A percentile compares a stretch with the other conserved stretches of the same genome.
Evolutionary conservation across 768 basidiomycete genomes (phyloP).

Genomic region (Boletellus ananas): DNA sequence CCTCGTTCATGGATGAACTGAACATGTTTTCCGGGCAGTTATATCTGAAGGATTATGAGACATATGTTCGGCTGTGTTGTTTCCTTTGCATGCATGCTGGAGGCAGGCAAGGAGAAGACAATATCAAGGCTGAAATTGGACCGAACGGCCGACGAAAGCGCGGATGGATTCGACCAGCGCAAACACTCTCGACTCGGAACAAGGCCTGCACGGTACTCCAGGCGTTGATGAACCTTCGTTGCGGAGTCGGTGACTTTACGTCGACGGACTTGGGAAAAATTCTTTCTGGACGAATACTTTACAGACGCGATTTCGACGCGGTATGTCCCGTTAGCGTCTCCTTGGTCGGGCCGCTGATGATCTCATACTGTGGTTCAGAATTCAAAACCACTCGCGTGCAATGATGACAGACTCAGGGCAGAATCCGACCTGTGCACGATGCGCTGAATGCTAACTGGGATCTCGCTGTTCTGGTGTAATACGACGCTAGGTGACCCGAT

Average conservation of each 20-base stretch:
- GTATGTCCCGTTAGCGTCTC: too few species aligned
- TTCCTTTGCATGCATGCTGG: slow-evolving; percentile 37
- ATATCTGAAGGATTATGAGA: slow-evolving; percentile 31
- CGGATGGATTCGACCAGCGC: too few species aligned
- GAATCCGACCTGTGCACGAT: too few species aligned
- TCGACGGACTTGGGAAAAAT: slow-evolving; percentile 41
- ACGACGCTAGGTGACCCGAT: too few species aligned
- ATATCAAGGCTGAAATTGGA: slow-evolving; percentile 30
- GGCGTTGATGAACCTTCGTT: slow-evolving; percentile 19
- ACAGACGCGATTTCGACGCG: slow-evolving; percentile 22
- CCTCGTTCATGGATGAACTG: slow-evolving; percentile 29
- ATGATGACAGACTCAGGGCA: too few species aligned
- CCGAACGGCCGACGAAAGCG: slow-evolving; percentile 2
- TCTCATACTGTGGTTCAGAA: too few species aligned
- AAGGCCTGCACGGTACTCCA: too few species aligned
- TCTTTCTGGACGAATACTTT: slow-evolving; percentile 27
- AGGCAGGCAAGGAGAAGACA: slow-evolving; percentile 46
- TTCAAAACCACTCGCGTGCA: too few species aligned
- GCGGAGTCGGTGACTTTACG: slow-evolving; percentile 36
- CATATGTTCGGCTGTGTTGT: slow-evolving; percentile 34
- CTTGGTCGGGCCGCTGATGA: too few species aligned
- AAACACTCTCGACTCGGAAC: too few species aligned
- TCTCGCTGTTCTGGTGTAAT: too few species aligned
- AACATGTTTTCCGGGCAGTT: slow-evolving; percentile 46
- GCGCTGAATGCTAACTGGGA: too few species aligned